Evolutionary conservation across 306 rosid species (phyloP).

Genomic region (Pyrus pyrifolia): DNA sequence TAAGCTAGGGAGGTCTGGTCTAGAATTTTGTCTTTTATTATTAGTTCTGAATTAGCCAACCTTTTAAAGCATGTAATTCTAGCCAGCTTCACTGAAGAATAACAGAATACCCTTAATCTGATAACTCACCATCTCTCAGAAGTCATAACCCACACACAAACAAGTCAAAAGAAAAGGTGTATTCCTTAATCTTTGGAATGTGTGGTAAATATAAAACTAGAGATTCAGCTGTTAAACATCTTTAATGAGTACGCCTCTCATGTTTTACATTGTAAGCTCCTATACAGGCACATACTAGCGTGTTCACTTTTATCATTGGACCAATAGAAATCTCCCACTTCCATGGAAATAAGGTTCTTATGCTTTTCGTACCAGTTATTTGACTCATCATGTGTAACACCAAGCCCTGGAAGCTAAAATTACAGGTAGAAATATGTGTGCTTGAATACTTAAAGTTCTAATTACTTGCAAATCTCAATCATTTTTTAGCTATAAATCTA

Average conservation of each 20-base stretch:
- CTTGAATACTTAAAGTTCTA: neutral
- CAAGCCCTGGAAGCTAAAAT: neutral
- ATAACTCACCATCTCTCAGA: neutral
- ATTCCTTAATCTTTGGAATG: neutral
- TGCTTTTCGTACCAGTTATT: neutral
- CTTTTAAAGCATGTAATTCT: neutral
- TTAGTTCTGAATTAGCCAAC: neutral
- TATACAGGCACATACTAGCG: neutral
- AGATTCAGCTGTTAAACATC: neutral
- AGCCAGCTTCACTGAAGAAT: neutral
- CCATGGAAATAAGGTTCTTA: neutral
- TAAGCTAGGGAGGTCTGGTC: neutral
- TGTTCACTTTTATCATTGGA: neutral
- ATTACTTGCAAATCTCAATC: neutral
- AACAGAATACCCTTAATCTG: neutral
- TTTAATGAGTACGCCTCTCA: neutral
- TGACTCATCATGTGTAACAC: neutral
- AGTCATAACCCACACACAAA: neutral
- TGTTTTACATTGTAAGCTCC: neutral
- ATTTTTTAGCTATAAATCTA: neutral
- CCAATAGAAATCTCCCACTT: neutral
- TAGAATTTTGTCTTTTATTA: neutral
- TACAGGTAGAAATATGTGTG: neutral
- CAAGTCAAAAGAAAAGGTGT: neutral
- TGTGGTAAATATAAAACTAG: neutral